Evolutionary conservation across 345 rosid genomes (phyloP), one percentile per base, ranked within the genome.

Genomic region (Lumnitzera racemosa): DNA sequence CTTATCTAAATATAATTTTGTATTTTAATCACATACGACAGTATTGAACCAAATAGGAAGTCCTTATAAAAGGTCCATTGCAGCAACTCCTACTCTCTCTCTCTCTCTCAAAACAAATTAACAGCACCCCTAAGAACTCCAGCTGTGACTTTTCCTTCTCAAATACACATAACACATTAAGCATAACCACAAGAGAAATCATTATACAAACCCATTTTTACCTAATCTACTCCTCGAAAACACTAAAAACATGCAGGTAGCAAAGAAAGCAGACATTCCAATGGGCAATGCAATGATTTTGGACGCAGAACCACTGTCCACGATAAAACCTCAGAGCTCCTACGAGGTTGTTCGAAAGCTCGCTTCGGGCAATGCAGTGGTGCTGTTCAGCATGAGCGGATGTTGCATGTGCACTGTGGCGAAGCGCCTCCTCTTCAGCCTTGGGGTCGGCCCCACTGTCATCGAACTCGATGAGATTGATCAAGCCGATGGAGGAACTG

Each of bases 371-470:
- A 90, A 80, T 48, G 88, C 97, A 2, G 91, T 88, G 72, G 97
- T 92, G 49, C 67, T 92, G 55, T 89, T 92, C 81, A 85, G 95
- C 68, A 55, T 76, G 69, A 87, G 90, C 59, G 84, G 88, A 0
- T 92, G 99, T 66, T 87, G 99, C 81, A 87, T 92, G 99, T 87
- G 99, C 76, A 91, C 96, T 6, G 96, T 87, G 58, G 84, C 91
- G 29, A 87, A 89, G 74, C 91, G 95, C 56, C 96, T 92, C 68
- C 90, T 92, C 62, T 81, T 87, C 49, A 78, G 95, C 47, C 84
- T 89, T 16, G 97, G 96, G 0, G 99, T 90, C 1, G 91, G 96
- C 3, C 99, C 99, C 11, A 81, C 83, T 25, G 73, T 90, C 23
- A 59, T 87, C 15, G 97, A 92, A 78, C 87, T 92, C 12, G 99